Evolutionary conservation across 2,329 filamentous ascomycete species (phyloP).

Genomic region (Ophiostoma himal-ulmi): DNA sequence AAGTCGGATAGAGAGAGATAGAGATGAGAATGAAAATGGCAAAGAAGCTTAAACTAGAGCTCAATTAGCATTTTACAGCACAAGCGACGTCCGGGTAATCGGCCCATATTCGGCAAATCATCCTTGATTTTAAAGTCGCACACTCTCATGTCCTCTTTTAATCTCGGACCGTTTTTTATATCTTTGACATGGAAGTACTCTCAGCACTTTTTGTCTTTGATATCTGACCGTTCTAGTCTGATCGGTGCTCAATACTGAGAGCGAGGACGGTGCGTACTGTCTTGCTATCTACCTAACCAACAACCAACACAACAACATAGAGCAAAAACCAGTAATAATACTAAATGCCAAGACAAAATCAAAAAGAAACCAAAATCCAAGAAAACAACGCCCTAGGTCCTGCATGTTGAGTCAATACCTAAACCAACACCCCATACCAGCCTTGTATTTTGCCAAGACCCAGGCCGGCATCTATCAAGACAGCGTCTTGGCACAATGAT

Average conservation of each 20-base stretch:
- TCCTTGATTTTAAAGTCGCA: background rate
- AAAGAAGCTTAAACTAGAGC: too few relatives aligned
- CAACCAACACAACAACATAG: too few relatives aligned
- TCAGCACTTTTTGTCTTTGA: background rate
- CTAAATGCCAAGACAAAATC: too few relatives aligned
- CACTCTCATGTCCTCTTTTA: too few relatives aligned
- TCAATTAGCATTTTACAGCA: background rate
- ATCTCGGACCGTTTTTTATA: too few relatives aligned
- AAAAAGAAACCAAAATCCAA: too few relatives aligned
- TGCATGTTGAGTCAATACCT: too few relatives aligned
- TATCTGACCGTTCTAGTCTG: background rate
- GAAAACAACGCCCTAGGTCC: too few relatives aligned
- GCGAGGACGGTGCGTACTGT: too few relatives aligned
- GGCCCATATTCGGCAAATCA: background rate
- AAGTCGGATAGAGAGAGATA: background rate
- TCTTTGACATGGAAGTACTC: background rate
- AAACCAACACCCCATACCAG: background rate
- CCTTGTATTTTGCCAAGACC: conserved; percentile 3
- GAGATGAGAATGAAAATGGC: background rate
- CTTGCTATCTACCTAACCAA: too few relatives aligned
- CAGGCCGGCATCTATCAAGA: background rate
- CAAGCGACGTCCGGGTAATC: background rate
- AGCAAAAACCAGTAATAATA: too few relatives aligned
- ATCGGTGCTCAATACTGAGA: background rate
- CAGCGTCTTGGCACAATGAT: background rate